These are phyloP conservation scores for Globisporangium polare DNA, from an alignment of 352 stramenopile species.

Conservation along the genomic window DNA sequence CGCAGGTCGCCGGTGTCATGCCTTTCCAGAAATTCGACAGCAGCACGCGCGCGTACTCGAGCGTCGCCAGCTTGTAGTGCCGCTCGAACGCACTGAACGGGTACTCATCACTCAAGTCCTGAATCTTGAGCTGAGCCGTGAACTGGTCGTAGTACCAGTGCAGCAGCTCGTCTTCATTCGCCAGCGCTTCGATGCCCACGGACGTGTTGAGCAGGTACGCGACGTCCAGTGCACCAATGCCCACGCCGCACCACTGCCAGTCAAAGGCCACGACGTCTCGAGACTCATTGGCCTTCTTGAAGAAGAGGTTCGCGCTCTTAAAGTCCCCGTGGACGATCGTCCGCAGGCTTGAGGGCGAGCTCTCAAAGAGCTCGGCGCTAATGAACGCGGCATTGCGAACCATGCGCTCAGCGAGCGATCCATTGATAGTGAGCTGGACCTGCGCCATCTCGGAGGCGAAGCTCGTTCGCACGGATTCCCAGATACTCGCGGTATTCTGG, in stretches of 20 bases:
- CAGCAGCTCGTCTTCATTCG: conserved; percentile 32
- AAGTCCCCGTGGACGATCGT: conserved; percentile 68
- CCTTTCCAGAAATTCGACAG: conserved; percentile 59
- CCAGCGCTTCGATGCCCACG: conserved; percentile 42
- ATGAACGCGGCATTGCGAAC: conserved; percentile 44
- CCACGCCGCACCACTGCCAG: conserved; percentile 67
- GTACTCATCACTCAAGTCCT: conserved; percentile 27
- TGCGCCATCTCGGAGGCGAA: conserved; percentile 22
- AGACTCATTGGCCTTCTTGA: conserved; percentile 30
- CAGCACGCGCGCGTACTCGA: conserved; percentile 65
- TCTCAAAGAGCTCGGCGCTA: conserved; percentile 33
- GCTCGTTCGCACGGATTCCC: conserved; percentile 28
- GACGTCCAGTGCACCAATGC: conserved; percentile 58
- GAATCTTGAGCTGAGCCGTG: not conserved
- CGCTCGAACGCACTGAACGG: conserved; percentile 46
- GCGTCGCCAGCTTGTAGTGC: conserved; percentile 51
- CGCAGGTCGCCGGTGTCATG: conserved; percentile 46
- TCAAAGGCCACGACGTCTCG: conserved; percentile 59
- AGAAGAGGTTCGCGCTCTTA: conserved; percentile 75
- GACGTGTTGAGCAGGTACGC: conserved; percentile 71
- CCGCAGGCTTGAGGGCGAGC: conserved; percentile 15
- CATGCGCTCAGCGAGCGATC: conserved; percentile 36
- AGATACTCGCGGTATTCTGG: conserved; percentile 31
- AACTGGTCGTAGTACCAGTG: conserved; percentile 54
- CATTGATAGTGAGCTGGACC: not conserved